These are phyloP conservation scores for Hyphopichia buzzinii DNA, from an alignment of 1,139 yeast genomes.

Conservation along the genomic window DNA sequence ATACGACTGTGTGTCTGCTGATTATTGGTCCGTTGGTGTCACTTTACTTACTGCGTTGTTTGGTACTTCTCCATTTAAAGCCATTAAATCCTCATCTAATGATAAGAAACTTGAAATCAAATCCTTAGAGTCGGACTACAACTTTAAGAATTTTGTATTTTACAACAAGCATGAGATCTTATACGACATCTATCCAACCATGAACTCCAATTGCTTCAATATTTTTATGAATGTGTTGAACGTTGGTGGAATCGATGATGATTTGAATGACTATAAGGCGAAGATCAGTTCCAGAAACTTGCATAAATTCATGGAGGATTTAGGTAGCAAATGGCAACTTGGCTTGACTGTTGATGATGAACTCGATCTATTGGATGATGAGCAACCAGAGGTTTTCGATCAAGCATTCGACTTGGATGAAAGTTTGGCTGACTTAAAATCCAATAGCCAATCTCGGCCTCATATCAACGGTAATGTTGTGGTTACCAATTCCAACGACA, in stretches of 20 bases:
- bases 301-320: constrained; percentile 25
- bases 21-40: constrained; percentile 44
- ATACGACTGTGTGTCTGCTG: constrained; percentile 37
- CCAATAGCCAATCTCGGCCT: neutral
- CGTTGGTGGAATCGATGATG: constrained; percentile 35
- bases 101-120: constrained; percentile 3
- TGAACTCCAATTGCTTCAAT: constrained; percentile 36
- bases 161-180: constrained; percentile 32
- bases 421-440: constrained; percentile 15
- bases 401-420: constrained; percentile 34
- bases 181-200: constrained; percentile 42
- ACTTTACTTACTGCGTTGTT: constrained; percentile 47
- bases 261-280: constrained; percentile 19
- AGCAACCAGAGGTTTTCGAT: constrained; percentile 4
- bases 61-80: constrained; percentile 46
- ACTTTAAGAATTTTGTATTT: constrained; percentile 38
- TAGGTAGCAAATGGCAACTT: constrained; percentile 28
- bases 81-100: constrained; percentile 9
- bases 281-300: constrained; percentile 30
- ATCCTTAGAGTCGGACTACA: constrained; percentile 28
- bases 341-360: constrained; percentile 41
- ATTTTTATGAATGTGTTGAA: constrained; percentile 33
- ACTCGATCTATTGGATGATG: constrained; percentile 9
- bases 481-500: neutral
- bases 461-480: constrained; percentile 2